Evolutionary conservation across 306 rosid genomes (phyloP), one percentile per base, ranked within the genome.

Genomic region (Corylus heterophylla): DNA sequence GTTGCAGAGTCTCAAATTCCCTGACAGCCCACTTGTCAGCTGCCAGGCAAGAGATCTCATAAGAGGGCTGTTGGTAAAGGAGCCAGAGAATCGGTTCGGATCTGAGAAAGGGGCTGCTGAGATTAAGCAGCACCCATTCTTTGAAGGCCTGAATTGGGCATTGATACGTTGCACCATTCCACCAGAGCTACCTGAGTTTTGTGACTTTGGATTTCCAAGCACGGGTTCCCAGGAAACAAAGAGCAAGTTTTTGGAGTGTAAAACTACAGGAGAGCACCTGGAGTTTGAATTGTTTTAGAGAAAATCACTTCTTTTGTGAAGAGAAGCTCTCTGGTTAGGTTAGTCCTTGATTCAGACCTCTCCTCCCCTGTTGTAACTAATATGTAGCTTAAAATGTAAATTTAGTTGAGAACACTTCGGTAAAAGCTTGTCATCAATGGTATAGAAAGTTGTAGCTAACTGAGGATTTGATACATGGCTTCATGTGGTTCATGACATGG

Each of bases 61-160:
- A 49, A 83, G 89, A 80, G 91, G 89, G 78, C 85, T 93, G 88
- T 78, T 93, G 81, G 89, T 87, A 16, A 93, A 93, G 85, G 98
- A 93, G 77, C 94, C 98, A 0, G 94, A 93, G 76, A 79, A 85
- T 77, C 92, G 98, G 42, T 86, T 93, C 73, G 98, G 98, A 77
- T 77, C 96, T 4, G 88, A 85, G 83, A 91, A 88, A 88, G 98
- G 98, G 1, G 92, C 98, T 1, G 98, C 94, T 5, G 98, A 93
- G 88, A 91, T 93, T 47, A 93, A 93, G 81, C 94, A 88, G 64
- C 98, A 93, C 67, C 98, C 97, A 2, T 93, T 93, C 89, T 93
- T 93, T 4, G 94, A 91, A 79, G 96, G 97, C 76, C 80, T 93
- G 79, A 93, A 91, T 80, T 93, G 98, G 98, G 98, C 98, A 2